Evolutionary conservation across 1,139 yeast species (phyloP).

Genomic region (Kodamaea derodonti): DNA sequence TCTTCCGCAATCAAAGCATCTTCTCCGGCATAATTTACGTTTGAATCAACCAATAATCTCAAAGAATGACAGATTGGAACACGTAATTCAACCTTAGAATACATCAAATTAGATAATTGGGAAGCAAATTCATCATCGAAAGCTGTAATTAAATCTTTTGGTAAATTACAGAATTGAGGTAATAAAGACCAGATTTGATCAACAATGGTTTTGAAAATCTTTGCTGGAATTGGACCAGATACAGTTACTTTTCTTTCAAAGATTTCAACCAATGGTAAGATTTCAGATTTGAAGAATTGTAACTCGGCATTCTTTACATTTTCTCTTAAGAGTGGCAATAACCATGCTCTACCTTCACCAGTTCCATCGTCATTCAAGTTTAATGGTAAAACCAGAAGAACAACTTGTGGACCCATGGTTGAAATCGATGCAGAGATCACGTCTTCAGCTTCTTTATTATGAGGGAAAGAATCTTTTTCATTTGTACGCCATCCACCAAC

Average conservation of each 20-base stretch:
- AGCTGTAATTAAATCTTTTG: conserved; percentile 61
- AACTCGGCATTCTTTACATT: conserved; percentile 71
- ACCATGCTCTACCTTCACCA: conserved; percentile 80
- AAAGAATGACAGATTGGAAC: conserved; percentile 78
- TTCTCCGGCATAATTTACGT: conserved; percentile 58
- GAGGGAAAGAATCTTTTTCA: conserved; percentile 67
- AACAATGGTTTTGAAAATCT: conserved; percentile 74
- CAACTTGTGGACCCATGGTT: conserved; percentile 82
- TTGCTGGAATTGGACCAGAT: conserved; percentile 59
- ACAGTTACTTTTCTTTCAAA: conserved; percentile 48
- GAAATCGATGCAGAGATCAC: conserved; percentile 77
- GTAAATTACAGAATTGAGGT: conserved; percentile 87
- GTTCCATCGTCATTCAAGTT: conserved; percentile 45
- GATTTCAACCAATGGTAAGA: conserved; percentile 65
- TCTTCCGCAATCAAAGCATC: conserved; percentile 58
- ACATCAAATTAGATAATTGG: conserved; percentile 66
- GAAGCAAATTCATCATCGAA: conserved; percentile 80
- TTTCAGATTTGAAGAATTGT: conserved; percentile 54
- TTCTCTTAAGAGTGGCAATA: conserved; percentile 88
- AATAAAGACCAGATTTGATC: conserved; percentile 92
- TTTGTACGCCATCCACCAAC: conserved; percentile 86
- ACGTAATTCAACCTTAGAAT: conserved; percentile 72
- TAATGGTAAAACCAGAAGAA: conserved; percentile 70
- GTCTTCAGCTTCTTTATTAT: conserved; percentile 73
- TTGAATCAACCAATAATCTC: conserved; percentile 74